A percentile compares a stretch with the other conserved stretches of the same genome.
Conservation (phyloP, 139 green algal genomes). For the Mesostigma viride region DNA sequence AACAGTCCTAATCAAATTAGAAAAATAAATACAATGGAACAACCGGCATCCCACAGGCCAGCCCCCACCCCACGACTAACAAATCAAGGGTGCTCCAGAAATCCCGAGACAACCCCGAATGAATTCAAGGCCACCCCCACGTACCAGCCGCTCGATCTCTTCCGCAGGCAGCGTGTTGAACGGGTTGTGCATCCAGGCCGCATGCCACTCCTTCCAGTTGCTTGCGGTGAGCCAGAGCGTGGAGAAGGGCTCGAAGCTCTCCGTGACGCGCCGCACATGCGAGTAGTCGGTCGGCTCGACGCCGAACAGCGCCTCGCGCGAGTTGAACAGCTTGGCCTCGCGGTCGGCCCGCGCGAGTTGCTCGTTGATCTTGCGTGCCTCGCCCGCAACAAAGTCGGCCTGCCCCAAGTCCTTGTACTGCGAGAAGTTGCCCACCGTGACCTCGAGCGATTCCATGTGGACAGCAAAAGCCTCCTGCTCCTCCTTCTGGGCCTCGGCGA, state of each 20-base stretch:
- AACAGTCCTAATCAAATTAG: too few relatives aligned
- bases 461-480: conserved; percentile 54
- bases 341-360: conserved; percentile 45
- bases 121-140: too few relatives aligned
- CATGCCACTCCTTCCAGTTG: conserved; percentile 28
- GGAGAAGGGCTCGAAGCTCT: conserved; percentile 64
- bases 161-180: conserved; percentile 50
- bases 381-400: conserved; percentile 35
- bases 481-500: conserved; percentile 14
- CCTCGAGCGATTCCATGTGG: conserved; percentile 17
- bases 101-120: too few relatives aligned
- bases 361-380: conserved; percentile 21
- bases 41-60: too few relatives aligned
- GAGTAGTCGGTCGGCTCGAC: conserved; percentile 50
- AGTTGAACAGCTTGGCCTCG: conserved; percentile 48
- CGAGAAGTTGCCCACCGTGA: conserved; percentile 27
- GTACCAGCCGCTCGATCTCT: conserved; percentile 50
- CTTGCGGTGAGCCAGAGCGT: conserved; percentile 58
- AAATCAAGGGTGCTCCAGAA: too few relatives aligned
- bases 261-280: conserved; percentile 39
- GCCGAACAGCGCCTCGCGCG: conserved; percentile 53
- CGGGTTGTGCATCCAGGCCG: conserved; percentile 48
- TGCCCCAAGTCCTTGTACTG: conserved; percentile 42
- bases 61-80: too few relatives aligned
- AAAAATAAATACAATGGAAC: too few relatives aligned